phyloP scores from a whole-genome alignment of 2,329 filamentous ascomycete genomes.

The Stemphylium beticola region DNA sequence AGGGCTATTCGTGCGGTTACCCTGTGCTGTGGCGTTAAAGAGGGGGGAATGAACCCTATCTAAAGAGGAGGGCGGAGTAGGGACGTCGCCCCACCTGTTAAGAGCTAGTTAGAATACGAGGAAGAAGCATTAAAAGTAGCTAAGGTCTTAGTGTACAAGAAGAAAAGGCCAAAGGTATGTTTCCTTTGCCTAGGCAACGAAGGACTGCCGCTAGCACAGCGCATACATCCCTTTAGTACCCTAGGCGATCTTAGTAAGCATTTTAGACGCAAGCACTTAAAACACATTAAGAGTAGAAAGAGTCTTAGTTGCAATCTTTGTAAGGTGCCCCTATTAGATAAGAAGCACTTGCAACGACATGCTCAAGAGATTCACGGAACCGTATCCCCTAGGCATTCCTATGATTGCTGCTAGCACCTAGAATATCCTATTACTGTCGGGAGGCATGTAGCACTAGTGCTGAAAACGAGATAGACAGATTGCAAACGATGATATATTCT shows the following conservation, averaged over 20 bases:
- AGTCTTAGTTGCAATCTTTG: slow-evolving; percentile 13
- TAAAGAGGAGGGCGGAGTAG: background rate
- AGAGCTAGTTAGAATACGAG: slow-evolving; percentile 11
- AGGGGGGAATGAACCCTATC: slow-evolving; percentile 10
- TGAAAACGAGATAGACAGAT: too few relatives aligned
- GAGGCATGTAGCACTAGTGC: too few relatives aligned
- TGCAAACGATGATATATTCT: too few relatives aligned
- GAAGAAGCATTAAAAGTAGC: slow-evolving; percentile 21
- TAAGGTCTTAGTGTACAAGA: slow-evolving; percentile 18
- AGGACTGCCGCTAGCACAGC: slow-evolving; percentile 3
- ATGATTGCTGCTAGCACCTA: slow-evolving; percentile 4
- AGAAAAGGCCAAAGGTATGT: slow-evolving; percentile 22
- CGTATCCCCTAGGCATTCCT: slow-evolving; percentile 1
- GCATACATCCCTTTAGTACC: slow-evolving; percentile 16
- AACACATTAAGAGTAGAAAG: slow-evolving; percentile 3
- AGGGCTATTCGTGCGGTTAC: slow-evolving; percentile 8
- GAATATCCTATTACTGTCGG: background rate
- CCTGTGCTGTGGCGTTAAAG: slow-evolving; percentile 16
- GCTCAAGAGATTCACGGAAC: slow-evolving; percentile 12
- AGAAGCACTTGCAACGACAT: slow-evolving; percentile 13
- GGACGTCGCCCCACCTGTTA: slow-evolving; percentile 1
- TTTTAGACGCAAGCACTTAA: slow-evolving; percentile 19
- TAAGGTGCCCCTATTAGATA: slow-evolving; percentile 5
- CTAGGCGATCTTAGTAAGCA: slow-evolving; percentile 22
- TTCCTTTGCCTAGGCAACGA: slow-evolving; percentile 23